Percentiles rank a stretch among this genome's conserved stretches.
Conservation (phyloP, 2,329 filamentous ascomycete species). For the Zasmidium cellare region DNA sequence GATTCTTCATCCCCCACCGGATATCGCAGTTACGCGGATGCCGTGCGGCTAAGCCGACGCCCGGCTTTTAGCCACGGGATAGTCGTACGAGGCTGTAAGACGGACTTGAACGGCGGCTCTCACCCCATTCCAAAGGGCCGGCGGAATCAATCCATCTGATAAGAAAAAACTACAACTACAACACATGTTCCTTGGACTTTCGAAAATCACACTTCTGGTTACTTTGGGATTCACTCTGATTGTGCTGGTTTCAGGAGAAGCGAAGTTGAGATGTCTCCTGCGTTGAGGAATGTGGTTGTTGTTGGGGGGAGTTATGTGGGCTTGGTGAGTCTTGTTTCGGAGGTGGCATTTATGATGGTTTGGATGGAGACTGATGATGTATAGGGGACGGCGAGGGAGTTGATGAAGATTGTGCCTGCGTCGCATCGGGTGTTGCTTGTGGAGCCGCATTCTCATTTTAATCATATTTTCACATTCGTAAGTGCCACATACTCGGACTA, state of each 20-base stretch:
- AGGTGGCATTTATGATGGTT: no score
- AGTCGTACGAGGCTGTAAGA: neutral
- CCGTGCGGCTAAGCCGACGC: neutral
- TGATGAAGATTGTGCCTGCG: slow-evolving; percentile 19
- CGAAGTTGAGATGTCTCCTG: slow-evolving; percentile 5
- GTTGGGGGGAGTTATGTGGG: slow-evolving; percentile 24
- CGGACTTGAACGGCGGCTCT: no score
- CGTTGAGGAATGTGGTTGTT: slow-evolving; percentile 22
- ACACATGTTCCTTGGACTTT: neutral
- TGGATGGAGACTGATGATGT: no score
- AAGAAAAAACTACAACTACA: neutral
- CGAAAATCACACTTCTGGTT: neutral
- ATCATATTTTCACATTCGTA: slow-evolving; percentile 25
- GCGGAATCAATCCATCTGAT: neutral
- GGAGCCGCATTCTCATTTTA: slow-evolving; percentile 23
- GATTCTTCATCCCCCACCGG: neutral
- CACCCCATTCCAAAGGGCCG: neutral
- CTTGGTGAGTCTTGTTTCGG: slow-evolving; percentile 9
- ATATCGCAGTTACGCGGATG: neutral
- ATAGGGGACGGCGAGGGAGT: slow-evolving; percentile 18
- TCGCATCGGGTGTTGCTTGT: slow-evolving; percentile 21
- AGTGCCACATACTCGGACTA: slow-evolving; percentile 7
- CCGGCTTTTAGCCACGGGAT: neutral
- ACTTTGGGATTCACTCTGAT: neutral
- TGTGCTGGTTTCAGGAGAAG: neutral